Evolutionary conservation across 768 basidiomycete genomes (phyloP).

Genomic region (Gymnopilus junonius): DNA sequence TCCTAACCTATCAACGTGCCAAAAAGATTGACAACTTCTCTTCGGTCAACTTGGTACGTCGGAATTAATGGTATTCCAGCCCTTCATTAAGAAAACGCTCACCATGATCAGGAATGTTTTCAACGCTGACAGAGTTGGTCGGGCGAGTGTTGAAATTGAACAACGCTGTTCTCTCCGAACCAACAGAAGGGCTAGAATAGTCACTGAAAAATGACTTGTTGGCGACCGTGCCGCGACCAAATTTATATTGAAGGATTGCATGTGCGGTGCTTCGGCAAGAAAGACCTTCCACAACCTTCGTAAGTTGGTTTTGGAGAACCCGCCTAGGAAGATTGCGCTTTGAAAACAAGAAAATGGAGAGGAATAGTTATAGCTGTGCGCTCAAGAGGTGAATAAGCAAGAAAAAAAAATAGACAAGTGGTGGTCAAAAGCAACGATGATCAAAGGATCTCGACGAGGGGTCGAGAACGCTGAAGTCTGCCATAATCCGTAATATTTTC

Average conservation of each 20-base stretch:
- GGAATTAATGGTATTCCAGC: not conserved
- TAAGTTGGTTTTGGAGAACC: not conserved
- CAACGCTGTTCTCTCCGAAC: conserved; percentile 11
- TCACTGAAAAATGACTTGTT: not conserved
- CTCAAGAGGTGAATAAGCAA: conserved; percentile 15
- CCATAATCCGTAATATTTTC: too few relatives aligned
- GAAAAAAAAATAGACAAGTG: conserved; percentile 3
- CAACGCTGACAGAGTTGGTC: conserved; percentile 51
- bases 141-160: conserved; percentile 20
- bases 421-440: not conserved
- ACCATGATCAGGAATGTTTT: conserved; percentile 50
- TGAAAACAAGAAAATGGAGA: not conserved
- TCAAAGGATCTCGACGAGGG: not conserved
- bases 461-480: too few relatives aligned
- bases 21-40: conserved; percentile 61
- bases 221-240: conserved; percentile 18
- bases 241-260: conserved; percentile 25
- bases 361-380: not conserved
- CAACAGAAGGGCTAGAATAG: not conserved
- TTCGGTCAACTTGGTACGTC: conserved; percentile 24
- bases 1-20: conserved; percentile 56
- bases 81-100: conserved; percentile 5
- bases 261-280: conserved; percentile 4
- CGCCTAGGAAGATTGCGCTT: not conserved
- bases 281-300: too few relatives aligned